Conservation (phyloP, 2,329 filamentous ascomycete genomes). For the Aureobasidium melanogenum region DNA sequence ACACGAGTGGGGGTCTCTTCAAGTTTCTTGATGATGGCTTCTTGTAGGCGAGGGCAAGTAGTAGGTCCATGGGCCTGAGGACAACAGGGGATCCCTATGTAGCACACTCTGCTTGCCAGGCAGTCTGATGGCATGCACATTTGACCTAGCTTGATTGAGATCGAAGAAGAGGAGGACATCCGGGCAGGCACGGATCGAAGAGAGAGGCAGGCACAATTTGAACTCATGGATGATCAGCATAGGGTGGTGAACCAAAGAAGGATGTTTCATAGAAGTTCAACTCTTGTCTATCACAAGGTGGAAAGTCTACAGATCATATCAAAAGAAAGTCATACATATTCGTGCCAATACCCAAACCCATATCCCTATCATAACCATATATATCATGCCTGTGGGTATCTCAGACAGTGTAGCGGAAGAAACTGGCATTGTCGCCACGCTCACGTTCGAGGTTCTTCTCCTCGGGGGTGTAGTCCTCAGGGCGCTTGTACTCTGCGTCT, state of each 20-base stretch:
- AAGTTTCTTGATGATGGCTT: no score
- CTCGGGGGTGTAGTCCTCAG: slow-evolving; percentile 43
- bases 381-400: neutral
- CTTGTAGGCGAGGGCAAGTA: no score
- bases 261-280: neutral
- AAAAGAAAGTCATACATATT: slow-evolving; percentile 4
- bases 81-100: no score
- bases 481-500: slow-evolving; percentile 40
- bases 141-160: no score
- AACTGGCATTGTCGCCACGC: slow-evolving; percentile 47
- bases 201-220: neutral
- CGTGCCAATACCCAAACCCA: neutral
- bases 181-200: neutral
- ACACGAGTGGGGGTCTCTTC: no score
- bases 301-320: neutral
- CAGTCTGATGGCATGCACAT: no score
- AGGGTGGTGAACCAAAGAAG: no score
- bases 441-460: slow-evolving; percentile 46
- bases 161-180: no score
- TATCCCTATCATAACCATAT: neutral
- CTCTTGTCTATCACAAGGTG: neutral
- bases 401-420: slow-evolving; percentile 30
- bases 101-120: no score
- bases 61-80: no score
- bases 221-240: no score